These are phyloP conservation scores for Pythium pectinolyticum DNA, from an alignment of 352 stramenopile species.

Conservation along the genomic window DNA sequence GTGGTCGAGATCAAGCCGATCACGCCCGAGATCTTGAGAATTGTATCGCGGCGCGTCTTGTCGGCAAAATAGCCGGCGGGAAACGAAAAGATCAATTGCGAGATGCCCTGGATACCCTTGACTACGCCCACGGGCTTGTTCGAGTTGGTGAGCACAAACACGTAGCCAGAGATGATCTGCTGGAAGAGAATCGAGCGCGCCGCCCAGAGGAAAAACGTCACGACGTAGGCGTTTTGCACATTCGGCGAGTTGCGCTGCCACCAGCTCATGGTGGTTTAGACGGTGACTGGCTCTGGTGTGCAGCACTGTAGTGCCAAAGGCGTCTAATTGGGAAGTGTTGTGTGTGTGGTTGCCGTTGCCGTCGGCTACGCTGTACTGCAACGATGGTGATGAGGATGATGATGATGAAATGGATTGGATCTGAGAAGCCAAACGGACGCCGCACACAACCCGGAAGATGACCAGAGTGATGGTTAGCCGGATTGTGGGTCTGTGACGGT, in stretches of 20 bases:
- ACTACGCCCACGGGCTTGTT: constrained; percentile 47
- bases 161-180: constrained; percentile 56
- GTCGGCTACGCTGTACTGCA: too few relatives aligned
- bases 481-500: not conserved
- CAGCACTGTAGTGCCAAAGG: too few relatives aligned
- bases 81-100: constrained; percentile 52
- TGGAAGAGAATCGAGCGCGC: constrained; percentile 63
- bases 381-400: too few relatives aligned
- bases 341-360: not conserved
- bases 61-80: constrained; percentile 61
- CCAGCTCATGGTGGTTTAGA: not conserved
- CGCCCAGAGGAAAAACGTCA: constrained; percentile 79
- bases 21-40: constrained; percentile 39
- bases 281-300: too few relatives aligned
- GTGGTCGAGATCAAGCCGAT: constrained; percentile 40
- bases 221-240: constrained; percentile 64
- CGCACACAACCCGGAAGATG: too few relatives aligned
- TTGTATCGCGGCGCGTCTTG: constrained; percentile 48
- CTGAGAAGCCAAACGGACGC: too few relatives aligned
- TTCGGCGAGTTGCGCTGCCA: constrained; percentile 33
- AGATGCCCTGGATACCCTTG: constrained; percentile 48
- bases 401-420: too few relatives aligned
- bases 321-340: not conserved
- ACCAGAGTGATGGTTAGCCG: constrained; percentile 7
- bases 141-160: constrained; percentile 55